A percentile compares a stretch with the other conserved stretches of the same genome.
Evolutionary conservation across 2,329 filamentous ascomycete genomes (phyloP).

Genomic region (Penicillium sclerotigenum): DNA sequence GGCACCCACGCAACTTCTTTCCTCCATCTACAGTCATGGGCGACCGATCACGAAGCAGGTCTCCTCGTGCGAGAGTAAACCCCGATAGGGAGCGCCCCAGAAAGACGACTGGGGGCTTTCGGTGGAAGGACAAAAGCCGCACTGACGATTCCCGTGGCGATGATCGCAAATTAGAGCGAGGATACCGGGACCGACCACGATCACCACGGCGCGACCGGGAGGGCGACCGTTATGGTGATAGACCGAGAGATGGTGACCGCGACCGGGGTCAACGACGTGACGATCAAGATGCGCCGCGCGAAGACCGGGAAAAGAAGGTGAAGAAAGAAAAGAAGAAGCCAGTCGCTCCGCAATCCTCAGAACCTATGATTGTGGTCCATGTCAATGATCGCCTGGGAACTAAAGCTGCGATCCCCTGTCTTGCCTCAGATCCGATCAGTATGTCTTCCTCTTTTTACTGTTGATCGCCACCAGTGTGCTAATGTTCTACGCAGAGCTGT

Average conservation of each 20-base stretch:
- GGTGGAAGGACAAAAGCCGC: constrained; percentile 50
- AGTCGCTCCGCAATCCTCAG: constrained; percentile 44
- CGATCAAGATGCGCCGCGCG: constrained; percentile 27
- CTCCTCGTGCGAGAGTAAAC: constrained; percentile 37
- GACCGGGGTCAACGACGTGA: constrained; percentile 28
- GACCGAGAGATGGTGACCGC: constrained; percentile 44
- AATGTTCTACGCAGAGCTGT: constrained; percentile 52
- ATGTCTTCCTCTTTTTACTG: constrained; percentile 19
- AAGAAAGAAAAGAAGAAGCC: constrained; percentile 44
- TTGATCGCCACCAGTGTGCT: not conserved
- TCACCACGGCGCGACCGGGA: constrained; percentile 38
- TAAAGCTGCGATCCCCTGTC: constrained; percentile 88
- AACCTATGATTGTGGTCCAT: constrained; percentile 90
- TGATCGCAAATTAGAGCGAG: constrained; percentile 51
- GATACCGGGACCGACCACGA: constrained; percentile 46
- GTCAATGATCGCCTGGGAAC: constrained; percentile 95
- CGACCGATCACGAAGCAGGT: constrained; percentile 44
- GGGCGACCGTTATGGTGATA: constrained; percentile 32
- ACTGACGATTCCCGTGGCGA: constrained; percentile 48
- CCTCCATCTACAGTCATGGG: constrained; percentile 25
- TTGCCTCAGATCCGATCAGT: constrained; percentile 76
- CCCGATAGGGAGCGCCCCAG: constrained; percentile 37
- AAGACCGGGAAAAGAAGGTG: constrained; percentile 40
- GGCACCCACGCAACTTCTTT: constrained; percentile 19
- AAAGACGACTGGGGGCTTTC: constrained; percentile 44